Evolutionary conservation across 73 alveolate genomes (phyloP).

Genomic region (Paramecium tetraurelia): DNA sequence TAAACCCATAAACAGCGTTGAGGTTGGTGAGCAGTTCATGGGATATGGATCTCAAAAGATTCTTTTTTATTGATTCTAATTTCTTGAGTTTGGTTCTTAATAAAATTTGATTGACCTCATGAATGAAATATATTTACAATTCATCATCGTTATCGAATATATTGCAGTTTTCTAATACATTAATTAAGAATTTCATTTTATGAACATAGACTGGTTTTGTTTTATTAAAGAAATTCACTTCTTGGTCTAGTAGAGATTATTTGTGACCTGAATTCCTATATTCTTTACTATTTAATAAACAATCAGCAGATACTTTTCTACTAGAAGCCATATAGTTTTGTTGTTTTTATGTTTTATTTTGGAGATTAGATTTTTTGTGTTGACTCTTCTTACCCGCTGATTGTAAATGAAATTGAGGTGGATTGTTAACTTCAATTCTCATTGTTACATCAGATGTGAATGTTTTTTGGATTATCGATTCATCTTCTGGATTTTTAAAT

Average conservation of each 20-base stretch:
- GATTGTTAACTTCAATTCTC: background rate
- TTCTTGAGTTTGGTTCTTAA: background rate
- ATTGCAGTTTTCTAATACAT: background rate
- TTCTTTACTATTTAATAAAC: background rate
- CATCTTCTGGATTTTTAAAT: background rate
- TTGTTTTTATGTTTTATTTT: background rate
- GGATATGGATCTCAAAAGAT: background rate
- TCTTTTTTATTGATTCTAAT: constrained; percentile 16
- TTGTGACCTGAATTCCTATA: background rate
- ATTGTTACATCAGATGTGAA: background rate
- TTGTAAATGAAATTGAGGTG: background rate
- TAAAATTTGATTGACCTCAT: background rate
- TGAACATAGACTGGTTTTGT: background rate
- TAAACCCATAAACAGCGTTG: background rate
- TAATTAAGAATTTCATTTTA: background rate
- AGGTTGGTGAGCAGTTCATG: background rate
- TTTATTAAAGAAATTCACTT: background rate
- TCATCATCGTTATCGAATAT: background rate
- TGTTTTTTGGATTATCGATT: background rate
- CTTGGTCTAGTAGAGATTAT: background rate
- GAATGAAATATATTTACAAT: background rate
- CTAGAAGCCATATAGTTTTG: background rate
- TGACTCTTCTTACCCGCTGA: background rate
- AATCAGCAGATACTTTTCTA: background rate
- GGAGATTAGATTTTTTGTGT: background rate